These are phyloP conservation scores for Cercospora beticola DNA, from an alignment of 2,329 filamentous ascomycete species.

Conservation along the genomic window DNA sequence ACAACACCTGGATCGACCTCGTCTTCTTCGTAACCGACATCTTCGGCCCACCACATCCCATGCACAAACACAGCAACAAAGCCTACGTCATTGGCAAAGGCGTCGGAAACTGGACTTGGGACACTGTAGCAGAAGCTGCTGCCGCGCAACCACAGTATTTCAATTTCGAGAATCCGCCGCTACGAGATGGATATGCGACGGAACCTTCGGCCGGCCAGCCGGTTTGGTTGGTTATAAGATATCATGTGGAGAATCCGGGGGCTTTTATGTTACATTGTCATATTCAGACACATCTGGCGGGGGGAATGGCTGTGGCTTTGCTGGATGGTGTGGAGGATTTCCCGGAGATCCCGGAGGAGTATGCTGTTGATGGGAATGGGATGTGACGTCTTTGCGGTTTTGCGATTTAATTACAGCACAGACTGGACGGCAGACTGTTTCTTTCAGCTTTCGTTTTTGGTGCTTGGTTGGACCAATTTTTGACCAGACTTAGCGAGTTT, in stretches of 20 bases:
- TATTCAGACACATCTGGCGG: conserved; percentile 49
- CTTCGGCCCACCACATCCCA: conserved; percentile 56
- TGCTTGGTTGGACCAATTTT: background rate
- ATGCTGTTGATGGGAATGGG: conserved; percentile 12
- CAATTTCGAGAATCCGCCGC: conserved; percentile 58
- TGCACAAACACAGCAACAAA: conserved; percentile 65
- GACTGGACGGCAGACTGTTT: background rate
- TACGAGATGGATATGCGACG: conserved; percentile 49
- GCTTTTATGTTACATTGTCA: conserved; percentile 54
- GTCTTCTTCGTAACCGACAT: conserved; percentile 31
- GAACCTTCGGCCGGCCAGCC: conserved; percentile 11
- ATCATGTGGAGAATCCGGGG: conserved; percentile 48
- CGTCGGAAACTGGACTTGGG: conserved; percentile 50
- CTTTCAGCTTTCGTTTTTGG: background rate
- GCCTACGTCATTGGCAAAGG: conserved; percentile 59
- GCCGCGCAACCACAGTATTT: conserved; percentile 50
- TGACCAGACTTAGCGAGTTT: background rate
- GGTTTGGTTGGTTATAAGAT: conserved; percentile 48
- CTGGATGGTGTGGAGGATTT: conserved; percentile 51
- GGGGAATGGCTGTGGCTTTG: conserved; percentile 51
- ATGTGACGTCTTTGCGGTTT: background rate
- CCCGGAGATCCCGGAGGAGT: conserved; percentile 31
- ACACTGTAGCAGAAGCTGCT: conserved; percentile 54
- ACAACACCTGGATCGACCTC: conserved; percentile 39
- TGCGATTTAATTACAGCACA: background rate